Evolutionary conservation across 495 filamentous ascomycete genomes (phyloP).

Genomic region (Xylaria grammica): DNA sequence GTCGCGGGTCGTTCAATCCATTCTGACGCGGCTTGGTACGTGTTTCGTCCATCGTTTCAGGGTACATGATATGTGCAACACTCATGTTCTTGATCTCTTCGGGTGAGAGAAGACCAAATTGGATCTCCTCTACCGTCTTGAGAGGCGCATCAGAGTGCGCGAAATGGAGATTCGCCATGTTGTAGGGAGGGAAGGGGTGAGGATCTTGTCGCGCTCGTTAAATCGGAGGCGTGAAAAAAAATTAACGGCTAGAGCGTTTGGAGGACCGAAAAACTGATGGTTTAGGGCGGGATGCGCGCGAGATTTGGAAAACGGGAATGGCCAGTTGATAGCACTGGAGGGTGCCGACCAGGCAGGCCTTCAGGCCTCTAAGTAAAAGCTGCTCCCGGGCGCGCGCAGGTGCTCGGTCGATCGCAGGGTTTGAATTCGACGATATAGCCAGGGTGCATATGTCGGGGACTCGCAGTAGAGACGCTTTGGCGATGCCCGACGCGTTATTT

Average conservation of each 20-base stretch:
- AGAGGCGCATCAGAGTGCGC: slow-evolving; percentile 91
- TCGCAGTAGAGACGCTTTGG: slow-evolving; percentile 9
- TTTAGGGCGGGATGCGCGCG: slow-evolving; percentile 15
- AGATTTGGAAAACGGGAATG: background rate
- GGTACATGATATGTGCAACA: slow-evolving; percentile 88
- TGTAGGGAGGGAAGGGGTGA: slow-evolving; percentile 24
- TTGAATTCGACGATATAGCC: slow-evolving; percentile 8
- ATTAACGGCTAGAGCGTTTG: slow-evolving; percentile 10
- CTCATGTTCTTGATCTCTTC: slow-evolving; percentile 99
- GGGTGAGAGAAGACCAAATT: slow-evolving; percentile 94
- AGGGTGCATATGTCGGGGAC: slow-evolving; percentile 15
- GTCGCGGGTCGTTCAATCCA: slow-evolving; percentile 90
- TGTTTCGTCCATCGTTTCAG: slow-evolving; percentile 98
- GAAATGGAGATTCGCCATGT: slow-evolving; percentile 93
- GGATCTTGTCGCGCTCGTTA: slow-evolving; percentile 1
- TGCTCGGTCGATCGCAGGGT: slow-evolving; percentile 16
- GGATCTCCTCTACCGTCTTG: slow-evolving; percentile 95
- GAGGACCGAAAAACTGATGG: slow-evolving; percentile 5
- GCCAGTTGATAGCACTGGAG: slow-evolving; percentile 16
- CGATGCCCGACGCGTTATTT: slow-evolving; percentile 25
- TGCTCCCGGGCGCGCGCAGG: slow-evolving; percentile 30
- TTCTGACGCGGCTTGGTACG: slow-evolving; percentile 82
- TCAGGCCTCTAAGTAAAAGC: slow-evolving; percentile 36
- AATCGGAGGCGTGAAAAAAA: background rate
- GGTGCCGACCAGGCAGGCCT: slow-evolving; percentile 26